Evolutionary conservation across 805 yeast genomes (phyloP), one percentile per base, ranked within the genome.

Genomic region (Metschnikowia baotianmanensis): DNA sequence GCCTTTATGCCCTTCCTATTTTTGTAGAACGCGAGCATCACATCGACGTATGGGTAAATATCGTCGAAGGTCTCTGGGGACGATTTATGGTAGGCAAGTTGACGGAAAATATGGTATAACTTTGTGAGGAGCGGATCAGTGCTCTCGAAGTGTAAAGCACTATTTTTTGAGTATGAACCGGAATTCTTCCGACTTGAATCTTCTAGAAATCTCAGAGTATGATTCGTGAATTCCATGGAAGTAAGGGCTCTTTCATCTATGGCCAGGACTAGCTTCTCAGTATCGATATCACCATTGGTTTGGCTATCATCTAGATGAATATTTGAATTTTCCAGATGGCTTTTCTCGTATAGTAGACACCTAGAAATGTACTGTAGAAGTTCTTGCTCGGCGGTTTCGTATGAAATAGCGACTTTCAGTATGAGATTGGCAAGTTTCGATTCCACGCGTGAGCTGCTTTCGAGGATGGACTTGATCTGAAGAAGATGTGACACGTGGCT

Each of bases 21-120:
- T 38, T 58, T 59, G 39, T 47, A 61, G 19, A 57, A 32, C 6
- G 43, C 39, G 2, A 61, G 28, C 60, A 61, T 52, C 10, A 59
- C 43, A 36, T 42, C 45, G 16, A 51, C 44, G 38, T 58, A 57
- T 9, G 52, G 47, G 10, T 28, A 32, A 16, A 40, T 41, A 16
- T 51, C 58, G 24, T 38, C 40, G 19, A n/a, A 12, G 8, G 43
- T 30, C 7, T 34, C 15, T 10, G 39, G 42, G 10, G 38, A 31
- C 5, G 35, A 22, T 29, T 54, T 58, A 29, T 46, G 43, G 22
- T 52, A 44, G 17, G 57, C 46, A 2, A 62, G 43, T 32, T 55
- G 58, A 16, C 60, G 47, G 28, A 61, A 57, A 5, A 48, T 36
- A 6, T 45, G 46, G 40, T 62, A 62, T 2, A 61, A 39, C 25